phyloP scores from a whole-genome alignment of 345 rosid species.

The Euphorbia peplus region DNA sequence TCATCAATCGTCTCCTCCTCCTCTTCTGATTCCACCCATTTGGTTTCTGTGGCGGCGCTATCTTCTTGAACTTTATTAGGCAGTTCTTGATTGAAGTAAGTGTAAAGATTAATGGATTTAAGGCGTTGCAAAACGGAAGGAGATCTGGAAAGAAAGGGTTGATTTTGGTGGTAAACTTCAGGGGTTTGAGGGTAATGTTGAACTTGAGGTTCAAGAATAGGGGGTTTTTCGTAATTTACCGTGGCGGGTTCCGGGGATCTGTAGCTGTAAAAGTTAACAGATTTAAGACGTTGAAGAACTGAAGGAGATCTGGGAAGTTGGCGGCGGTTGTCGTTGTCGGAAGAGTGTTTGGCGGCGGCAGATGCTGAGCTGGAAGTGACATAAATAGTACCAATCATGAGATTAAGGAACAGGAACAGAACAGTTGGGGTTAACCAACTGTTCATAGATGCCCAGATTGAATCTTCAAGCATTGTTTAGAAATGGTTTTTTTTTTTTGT shows the following conservation, averaged over 20 bases:
- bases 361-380: slow-evolving; percentile 56
- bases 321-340: not conserved
- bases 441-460: slow-evolving; percentile 59
- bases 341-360: slow-evolving; percentile 28
- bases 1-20: slow-evolving; percentile 46
- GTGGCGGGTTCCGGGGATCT: slow-evolving; percentile 43
- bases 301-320: slow-evolving; percentile 64
- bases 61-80: slow-evolving; percentile 1
- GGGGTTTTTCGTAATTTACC: slow-evolving; percentile 28
- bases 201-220: slow-evolving; percentile 24
- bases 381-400: slow-evolving; percentile 69
- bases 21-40: slow-evolving; percentile 8
- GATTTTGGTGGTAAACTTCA: slow-evolving; percentile 12
- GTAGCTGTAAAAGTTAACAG: slow-evolving; percentile 43
- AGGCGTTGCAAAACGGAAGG: slow-evolving; percentile 61
- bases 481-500: too few species aligned
- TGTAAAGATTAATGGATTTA: slow-evolving; percentile 59
- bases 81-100: slow-evolving; percentile 52
- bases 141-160: slow-evolving; percentile 45
- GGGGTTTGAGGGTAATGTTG: slow-evolving; percentile 34
- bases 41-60: not conserved
- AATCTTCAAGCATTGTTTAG: slow-evolving; percentile 40
- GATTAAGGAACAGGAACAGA: slow-evolving; percentile 67
- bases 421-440: slow-evolving; percentile 81
- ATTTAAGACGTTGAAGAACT: slow-evolving; percentile 59